Conservation (phyloP, 2,329 filamentous ascomycete species). For the Colletotrichum falcatum region DNA sequence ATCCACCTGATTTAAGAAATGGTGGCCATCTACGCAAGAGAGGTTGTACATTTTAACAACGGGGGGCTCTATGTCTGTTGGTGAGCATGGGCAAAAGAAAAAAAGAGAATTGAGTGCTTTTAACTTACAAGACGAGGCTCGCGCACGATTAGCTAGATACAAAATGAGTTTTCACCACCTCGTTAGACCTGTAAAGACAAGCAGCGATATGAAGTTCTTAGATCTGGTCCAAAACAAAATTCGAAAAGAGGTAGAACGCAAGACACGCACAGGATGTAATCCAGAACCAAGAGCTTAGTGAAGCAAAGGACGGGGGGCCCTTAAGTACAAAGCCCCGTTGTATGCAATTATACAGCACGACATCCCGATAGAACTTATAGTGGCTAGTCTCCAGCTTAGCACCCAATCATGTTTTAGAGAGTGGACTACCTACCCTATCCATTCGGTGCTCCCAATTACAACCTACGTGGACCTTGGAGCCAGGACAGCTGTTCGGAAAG, state of each 20-base stretch:
- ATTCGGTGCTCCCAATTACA: slow-evolving; percentile 28
- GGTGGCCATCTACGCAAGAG: slow-evolving; percentile 53
- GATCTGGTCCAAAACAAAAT: background rate
- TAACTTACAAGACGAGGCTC: background rate
- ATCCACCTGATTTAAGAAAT: slow-evolving; percentile 53
- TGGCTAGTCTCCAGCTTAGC: background rate
- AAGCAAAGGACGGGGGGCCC: background rate
- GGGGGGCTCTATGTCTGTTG: background rate
- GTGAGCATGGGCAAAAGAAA: slow-evolving; percentile 24
- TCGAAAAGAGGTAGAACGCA: background rate
- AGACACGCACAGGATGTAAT: background rate
- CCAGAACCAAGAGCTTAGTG: background rate
- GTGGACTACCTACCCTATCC: slow-evolving; percentile 16
- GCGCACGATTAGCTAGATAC: background rate
- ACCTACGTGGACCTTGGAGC: slow-evolving; percentile 40
- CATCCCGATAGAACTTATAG: background rate
- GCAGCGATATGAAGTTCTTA: background rate
- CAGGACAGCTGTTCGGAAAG: slow-evolving; percentile 41
- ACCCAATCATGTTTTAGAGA: slow-evolving; percentile 29
- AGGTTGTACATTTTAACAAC: slow-evolving; percentile 56
- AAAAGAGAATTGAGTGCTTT: background rate
- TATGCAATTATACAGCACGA: background rate
- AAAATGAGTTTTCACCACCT: background rate
- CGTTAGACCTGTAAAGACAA: background rate
- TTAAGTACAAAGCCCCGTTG: slow-evolving; percentile 23